Percentiles rank a stretch among this genome's conserved stretches.
Evolutionary conservation across 164 flowering plant genomes (phyloP).

Genomic region (Stephania yunnanensis): DNA sequence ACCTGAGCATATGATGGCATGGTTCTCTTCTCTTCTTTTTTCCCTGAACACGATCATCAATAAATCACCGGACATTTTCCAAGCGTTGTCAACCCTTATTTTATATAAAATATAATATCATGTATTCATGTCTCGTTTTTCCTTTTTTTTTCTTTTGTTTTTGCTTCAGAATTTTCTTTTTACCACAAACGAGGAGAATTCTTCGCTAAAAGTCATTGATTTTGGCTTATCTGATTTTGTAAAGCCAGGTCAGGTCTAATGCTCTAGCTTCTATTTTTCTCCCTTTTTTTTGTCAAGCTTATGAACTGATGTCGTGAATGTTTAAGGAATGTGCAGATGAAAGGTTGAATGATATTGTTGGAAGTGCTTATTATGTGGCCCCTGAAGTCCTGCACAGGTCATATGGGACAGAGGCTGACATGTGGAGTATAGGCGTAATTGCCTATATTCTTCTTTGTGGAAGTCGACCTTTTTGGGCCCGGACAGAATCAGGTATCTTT

Average conservation of each 20-base stretch:
- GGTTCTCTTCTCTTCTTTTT: background rate
- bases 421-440: conserved; percentile 99
- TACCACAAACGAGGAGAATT: conserved; percentile 58
- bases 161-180: conserved; percentile 83
- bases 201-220: conserved; percentile 84
- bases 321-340: conserved; percentile 58
- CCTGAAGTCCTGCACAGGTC: conserved; percentile 98
- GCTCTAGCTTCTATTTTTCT: background rate
- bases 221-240: conserved; percentile 97
- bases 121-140: background rate
- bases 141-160: background rate
- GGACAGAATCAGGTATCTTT: conserved; percentile 94
- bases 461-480: conserved; percentile 96
- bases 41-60: background rate
- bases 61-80: background rate
- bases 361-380: conserved; percentile 98
- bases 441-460: conserved; percentile 97
- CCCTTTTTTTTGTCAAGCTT: background rate
- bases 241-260: conserved; percentile 67
- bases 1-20: background rate
- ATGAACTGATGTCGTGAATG: background rate
- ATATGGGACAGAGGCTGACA: conserved; percentile 94
- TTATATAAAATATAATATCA: background rate
- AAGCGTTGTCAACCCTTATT: background rate
- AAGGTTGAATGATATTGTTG: conserved; percentile 91